These are phyloP conservation scores for Venturia nashicola DNA, from an alignment of 2,329 filamentous ascomycete genomes.

Conservation along the genomic window DNA sequence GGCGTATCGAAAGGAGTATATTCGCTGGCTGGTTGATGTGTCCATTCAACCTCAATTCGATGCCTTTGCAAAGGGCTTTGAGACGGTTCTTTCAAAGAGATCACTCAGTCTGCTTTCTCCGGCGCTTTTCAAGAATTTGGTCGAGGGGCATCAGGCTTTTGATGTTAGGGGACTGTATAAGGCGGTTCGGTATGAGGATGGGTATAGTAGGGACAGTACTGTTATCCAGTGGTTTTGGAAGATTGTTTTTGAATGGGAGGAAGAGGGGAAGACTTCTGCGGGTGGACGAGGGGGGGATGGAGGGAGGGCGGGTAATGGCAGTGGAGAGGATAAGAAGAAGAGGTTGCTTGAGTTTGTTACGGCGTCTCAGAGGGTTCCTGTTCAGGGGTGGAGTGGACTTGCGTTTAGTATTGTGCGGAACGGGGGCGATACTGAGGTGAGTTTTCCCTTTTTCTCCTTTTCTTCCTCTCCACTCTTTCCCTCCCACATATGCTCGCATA, in stretches of 20 bases:
- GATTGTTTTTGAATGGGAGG: constrained; percentile 54
- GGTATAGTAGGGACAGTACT: constrained; percentile 58
- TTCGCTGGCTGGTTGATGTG: constrained; percentile 66
- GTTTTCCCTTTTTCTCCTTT: background rate
- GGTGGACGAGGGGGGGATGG: too few relatives aligned
- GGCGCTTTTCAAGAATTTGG: constrained; percentile 55
- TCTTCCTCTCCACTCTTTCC: too few relatives aligned
- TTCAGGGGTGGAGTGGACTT: constrained; percentile 70
- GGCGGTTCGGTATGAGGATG: constrained; percentile 63
- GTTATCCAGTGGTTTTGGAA: constrained; percentile 75
- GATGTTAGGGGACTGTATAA: constrained; percentile 55
- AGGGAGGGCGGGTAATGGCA: too few relatives aligned
- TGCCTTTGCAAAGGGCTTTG: constrained; percentile 74
- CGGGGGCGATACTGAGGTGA: constrained; percentile 43
- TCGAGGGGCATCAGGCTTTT: constrained; percentile 76
- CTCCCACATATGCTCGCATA: too few relatives aligned
- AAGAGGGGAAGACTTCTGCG: background rate
- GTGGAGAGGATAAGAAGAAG: constrained; percentile 50
- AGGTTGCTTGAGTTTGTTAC: constrained; percentile 88
- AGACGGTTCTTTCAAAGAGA: constrained; percentile 56
- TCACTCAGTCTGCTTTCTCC: constrained; percentile 41
- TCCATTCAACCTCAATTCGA: constrained; percentile 66
- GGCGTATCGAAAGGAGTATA: constrained; percentile 73
- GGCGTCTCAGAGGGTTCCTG: constrained; percentile 78
- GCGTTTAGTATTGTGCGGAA: constrained; percentile 76